Base-by-base conservation (phyloP, 1,284 basidiomycete species). In the Tilletia setariae region DNA sequence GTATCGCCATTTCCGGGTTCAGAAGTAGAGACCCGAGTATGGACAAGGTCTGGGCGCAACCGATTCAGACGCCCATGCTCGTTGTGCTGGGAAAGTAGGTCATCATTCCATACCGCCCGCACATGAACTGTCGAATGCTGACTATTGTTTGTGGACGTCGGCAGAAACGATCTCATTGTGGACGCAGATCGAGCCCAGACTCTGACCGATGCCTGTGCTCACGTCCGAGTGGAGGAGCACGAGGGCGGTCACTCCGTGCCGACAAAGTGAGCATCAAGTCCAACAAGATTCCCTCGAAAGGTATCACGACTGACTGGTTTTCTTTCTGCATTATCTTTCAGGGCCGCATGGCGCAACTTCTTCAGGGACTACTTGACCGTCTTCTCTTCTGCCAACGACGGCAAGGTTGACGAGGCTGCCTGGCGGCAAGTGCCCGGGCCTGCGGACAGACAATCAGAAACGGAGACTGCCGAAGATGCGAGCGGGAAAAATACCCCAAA, bases 171-270 rank as follows among this genome's bases (percentile, higher is more conserved):
- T 43, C 53, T 49, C 62, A 64, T 67, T 30, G 43, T 67, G 35
- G 67, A 63, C 19, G 66, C 66, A 23, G 72, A 79, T 15, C 67
- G 75, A 11, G 73, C 78, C n/a, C 71, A 77, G 62, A 76, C 77
- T 8, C 69, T 80, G 4, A 71, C 77, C 0, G 70, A 79, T 15
- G 70, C 66, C 2, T 76, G 74, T 63, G 67, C 67, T 30, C 73
- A 80, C 35, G 72, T 74, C 0, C 69, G 80, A n/a, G 74, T 82
- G 8, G 77, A 79, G 67, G 65, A 71, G 15, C 80, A 82, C 69
- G 75, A 76, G n/a, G 79, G 80, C 47, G 80, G 80, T 43, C 80
- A 82, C 68, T 74, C 75, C 28, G 56, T 79, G 1, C 80, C 80
- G 56, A 77, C 79, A 16, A 74, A 79, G 76, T 76, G 40, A 70